Percentiles rank a stretch among this genome's conserved stretches.
These are phyloP conservation scores for Zostera marina DNA, from an alignment of 116 monocot genomes.

Conservation along the genomic window DNA sequence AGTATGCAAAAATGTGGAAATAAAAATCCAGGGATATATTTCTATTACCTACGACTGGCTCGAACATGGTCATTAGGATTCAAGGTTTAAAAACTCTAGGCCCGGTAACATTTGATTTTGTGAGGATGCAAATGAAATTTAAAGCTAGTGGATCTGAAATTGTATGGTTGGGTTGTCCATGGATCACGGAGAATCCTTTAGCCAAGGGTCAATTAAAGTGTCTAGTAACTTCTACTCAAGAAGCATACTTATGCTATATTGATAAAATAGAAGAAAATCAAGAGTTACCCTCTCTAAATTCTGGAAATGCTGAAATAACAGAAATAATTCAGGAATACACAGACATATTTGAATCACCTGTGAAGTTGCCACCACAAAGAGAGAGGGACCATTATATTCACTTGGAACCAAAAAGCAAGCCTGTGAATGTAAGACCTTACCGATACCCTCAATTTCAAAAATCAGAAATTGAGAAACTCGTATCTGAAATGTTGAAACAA, in stretches of 20 bases:
- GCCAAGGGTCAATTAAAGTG: no score
- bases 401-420: background rate
- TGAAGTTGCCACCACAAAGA: background rate
- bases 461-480: background rate
- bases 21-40: no score
- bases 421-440: background rate
- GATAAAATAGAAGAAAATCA: no score
- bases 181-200: no score
- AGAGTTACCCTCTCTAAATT: no score
- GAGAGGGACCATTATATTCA: background rate
- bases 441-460: background rate
- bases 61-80: background rate
- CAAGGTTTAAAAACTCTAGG: background rate
- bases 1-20: no score
- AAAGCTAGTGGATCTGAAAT: background rate
- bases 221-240: no score
- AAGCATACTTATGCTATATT: no score
- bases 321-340: no score
- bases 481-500: background rate
- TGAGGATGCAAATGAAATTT: background rate
- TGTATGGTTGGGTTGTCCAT: background rate
- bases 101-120: no score
- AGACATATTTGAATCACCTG: no score
- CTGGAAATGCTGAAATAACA: no score
- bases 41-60: background rate